Percentiles rank a stretch among this genome's conserved stretches.
phyloP scores from a whole-genome alignment of 2,329 filamentous ascomycete genomes.

The Endoconidiophora laricicola region DNA sequence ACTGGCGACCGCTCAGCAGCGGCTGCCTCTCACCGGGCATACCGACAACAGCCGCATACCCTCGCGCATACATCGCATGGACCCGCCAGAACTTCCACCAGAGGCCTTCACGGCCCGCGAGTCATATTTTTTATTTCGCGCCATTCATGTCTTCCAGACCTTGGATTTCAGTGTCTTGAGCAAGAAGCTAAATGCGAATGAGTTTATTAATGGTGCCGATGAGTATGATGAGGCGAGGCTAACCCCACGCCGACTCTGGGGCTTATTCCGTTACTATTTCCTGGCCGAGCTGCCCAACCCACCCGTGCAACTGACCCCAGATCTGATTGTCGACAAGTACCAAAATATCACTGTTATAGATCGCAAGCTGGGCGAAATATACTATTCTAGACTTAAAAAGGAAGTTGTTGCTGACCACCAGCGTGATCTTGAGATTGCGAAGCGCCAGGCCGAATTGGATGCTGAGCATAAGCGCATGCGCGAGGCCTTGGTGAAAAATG shows the following conservation, averaged over 20 bases:
- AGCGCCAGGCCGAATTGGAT: conserved; percentile 5
- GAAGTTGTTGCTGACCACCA: conserved; percentile 10
- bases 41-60: background rate
- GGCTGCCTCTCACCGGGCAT: no score
- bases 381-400: conserved; percentile 11
- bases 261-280: conserved; percentile 61
- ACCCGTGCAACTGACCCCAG: conserved; percentile 7
- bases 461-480: conserved; percentile 9
- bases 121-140: conserved; percentile 71
- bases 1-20: no score
- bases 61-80: conserved; percentile 9
- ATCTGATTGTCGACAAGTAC: conserved; percentile 7
- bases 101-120: conserved; percentile 65
- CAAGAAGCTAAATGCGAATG: conserved; percentile 55
- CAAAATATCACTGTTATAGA: conserved; percentile 11
- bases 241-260: conserved; percentile 59
- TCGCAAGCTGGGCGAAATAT: conserved; percentile 8
- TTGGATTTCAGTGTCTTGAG: conserved; percentile 57
- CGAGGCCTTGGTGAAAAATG: conserved; percentile 6
- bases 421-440: conserved; percentile 6
- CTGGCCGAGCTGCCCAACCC: conserved; percentile 44
- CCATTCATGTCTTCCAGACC: conserved; percentile 51
- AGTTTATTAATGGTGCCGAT: conserved; percentile 50
- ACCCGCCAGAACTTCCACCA: conserved; percentile 12
- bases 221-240: conserved; percentile 60